Conservation (phyloP, 148 eudicot species). For the Euryodendron excelsum region DNA sequence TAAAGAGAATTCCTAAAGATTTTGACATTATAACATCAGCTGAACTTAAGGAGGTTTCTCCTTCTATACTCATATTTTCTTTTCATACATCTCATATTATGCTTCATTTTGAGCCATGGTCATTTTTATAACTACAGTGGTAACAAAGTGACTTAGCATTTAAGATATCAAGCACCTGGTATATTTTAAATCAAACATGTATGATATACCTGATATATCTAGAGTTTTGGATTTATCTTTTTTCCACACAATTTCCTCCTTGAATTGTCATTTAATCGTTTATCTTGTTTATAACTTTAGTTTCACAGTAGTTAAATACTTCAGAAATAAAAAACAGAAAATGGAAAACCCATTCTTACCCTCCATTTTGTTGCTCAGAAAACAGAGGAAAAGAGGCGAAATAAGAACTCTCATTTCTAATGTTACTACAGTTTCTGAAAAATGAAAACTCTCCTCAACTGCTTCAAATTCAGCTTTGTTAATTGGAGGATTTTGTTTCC, state of each 20-base stretch:
- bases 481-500: not conserved
- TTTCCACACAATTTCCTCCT: not conserved
- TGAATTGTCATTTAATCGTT: not conserved
- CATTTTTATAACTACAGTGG: not conserved
- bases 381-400: not conserved
- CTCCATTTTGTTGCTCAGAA: not conserved
- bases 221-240: not conserved
- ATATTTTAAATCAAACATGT: not conserved
- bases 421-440: not conserved
- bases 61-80: not conserved
- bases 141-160: not conserved
- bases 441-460: not conserved
- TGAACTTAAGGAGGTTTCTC: slow-evolving; percentile 58
- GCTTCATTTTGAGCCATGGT: not conserved
- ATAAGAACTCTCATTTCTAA: not conserved
- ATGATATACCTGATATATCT: not conserved
- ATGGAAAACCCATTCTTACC: not conserved
- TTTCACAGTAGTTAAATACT: not conserved
- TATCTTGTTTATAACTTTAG: not conserved
- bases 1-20: slow-evolving; percentile 68
- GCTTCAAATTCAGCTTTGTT: not conserved
- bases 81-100: not conserved
- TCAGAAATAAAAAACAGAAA: no score
- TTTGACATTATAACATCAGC: slow-evolving; percentile 78
- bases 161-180: not conserved